These are phyloP conservation scores for Stygiomarasmius scandens DNA, from an alignment of 1,284 basidiomycete genomes.

Conservation along the genomic window DNA sequence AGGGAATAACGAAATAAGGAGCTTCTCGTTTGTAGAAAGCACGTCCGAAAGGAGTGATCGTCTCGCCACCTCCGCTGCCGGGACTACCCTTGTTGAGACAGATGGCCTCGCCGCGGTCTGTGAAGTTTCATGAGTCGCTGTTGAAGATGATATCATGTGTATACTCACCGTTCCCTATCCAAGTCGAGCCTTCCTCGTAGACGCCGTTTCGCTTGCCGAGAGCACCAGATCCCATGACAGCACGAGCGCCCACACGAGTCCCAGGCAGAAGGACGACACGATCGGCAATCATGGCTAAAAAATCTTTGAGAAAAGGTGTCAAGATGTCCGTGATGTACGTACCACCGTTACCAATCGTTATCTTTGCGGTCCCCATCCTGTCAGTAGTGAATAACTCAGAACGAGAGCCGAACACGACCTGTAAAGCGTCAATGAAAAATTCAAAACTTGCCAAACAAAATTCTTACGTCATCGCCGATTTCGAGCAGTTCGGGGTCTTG, in stretches of 20 bases:
- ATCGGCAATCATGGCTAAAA: conserved; percentile 50
- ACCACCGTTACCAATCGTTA: conserved; percentile 38
- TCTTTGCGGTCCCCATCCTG: conserved; percentile 38
- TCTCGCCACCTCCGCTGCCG: conserved; percentile 27
- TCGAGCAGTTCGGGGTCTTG: conserved; percentile 49
- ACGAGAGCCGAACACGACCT: conserved; percentile 47
- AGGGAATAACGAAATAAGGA: conserved; percentile 46
- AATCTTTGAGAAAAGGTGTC: neutral
- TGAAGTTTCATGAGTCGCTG: neutral
- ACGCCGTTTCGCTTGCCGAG: conserved; percentile 39
- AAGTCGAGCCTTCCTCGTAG: conserved; percentile 46
- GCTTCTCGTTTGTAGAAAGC: conserved; percentile 48
- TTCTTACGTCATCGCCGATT: conserved; percentile 42
- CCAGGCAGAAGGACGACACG: conserved; percentile 47
- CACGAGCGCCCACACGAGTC: conserved; percentile 39
- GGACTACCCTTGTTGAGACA: conserved; percentile 35
- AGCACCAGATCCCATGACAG: conserved; percentile 50
- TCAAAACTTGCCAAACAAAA: neutral
- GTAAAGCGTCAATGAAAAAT: neutral
- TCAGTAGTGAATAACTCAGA: conserved; percentile 48
- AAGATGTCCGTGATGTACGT: neutral
- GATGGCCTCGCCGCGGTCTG: conserved; percentile 38
- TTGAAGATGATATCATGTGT: too few relatives aligned
- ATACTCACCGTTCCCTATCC: conserved; percentile 45
- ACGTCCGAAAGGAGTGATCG: conserved; percentile 48